Conservation (phyloP, 768 basidiomycete species). For the Suillus subaureus region DNA sequence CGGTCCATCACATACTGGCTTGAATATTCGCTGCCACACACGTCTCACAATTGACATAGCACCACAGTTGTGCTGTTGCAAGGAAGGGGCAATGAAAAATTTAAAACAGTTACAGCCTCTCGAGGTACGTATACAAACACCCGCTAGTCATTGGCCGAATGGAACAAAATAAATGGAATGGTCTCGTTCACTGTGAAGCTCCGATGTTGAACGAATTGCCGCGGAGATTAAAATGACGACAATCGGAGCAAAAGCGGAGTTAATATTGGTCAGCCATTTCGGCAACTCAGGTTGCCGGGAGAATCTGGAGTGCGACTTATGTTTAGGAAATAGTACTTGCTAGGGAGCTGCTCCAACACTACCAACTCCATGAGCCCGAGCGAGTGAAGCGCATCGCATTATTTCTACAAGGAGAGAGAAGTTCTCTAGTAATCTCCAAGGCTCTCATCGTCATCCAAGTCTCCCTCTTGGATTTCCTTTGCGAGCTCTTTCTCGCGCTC, state of each 20-base stretch:
- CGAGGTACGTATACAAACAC: too few relatives aligned
- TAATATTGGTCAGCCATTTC: too few relatives aligned
- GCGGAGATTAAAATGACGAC: not conserved
- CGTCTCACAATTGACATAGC: too few relatives aligned
- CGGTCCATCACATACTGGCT: too few relatives aligned
- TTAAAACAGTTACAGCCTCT: too few relatives aligned
- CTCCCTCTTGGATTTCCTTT: slow-evolving; percentile 88
- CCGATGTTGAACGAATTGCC: not conserved
- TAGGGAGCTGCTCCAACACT: not conserved
- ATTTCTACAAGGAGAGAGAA: slow-evolving; percentile 2
- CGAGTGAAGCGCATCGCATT: not conserved
- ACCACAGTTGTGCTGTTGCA: too few relatives aligned
- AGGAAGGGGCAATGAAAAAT: too few relatives aligned
- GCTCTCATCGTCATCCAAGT: slow-evolving; percentile 75
- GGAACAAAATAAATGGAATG: too few relatives aligned
- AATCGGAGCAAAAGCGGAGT: not conserved
- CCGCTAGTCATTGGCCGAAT: too few relatives aligned
- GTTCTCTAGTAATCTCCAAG: slow-evolving; percentile 31
- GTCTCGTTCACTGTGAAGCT: not conserved
- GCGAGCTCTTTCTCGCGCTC: slow-evolving; percentile 95
- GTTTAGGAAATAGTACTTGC: not conserved
- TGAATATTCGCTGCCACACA: too few relatives aligned
- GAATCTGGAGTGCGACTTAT: not conserved
- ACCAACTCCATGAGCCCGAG: not conserved
- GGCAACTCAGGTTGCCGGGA: too few relatives aligned